phyloP scores from a whole-genome alignment of 2,329 filamentous ascomycete genomes.

The Eutypella sp. region DNA sequence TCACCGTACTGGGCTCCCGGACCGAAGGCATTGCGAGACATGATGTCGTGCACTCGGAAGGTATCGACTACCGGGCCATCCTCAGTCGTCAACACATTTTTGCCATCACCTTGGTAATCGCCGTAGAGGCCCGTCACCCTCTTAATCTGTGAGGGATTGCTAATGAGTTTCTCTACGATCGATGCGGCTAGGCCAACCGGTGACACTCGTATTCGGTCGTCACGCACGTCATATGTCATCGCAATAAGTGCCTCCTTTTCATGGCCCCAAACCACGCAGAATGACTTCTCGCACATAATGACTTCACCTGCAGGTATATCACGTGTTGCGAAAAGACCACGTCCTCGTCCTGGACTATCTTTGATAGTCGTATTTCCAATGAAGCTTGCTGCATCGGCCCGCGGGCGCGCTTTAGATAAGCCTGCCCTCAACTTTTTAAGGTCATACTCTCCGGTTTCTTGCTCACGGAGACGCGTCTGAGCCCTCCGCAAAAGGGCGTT shows the following conservation, averaged over 20 bases:
- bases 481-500: conserved; percentile 14
- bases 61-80: conserved; percentile 23
- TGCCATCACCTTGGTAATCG: conserved; percentile 21
- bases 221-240: conserved; percentile 27
- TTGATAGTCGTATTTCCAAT: conserved; percentile 20
- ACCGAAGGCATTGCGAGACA: conserved; percentile 30
- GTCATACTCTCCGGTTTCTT: conserved; percentile 16
- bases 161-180: conserved; percentile 20
- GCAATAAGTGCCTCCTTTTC: conserved; percentile 24
- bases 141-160: conserved; percentile 21
- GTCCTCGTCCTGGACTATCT: conserved; percentile 23
- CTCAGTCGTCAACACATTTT: conserved; percentile 16
- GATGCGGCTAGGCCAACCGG: conserved; percentile 26
- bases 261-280: conserved; percentile 27
- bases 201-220: conserved; percentile 25
- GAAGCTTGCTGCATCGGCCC: conserved; percentile 26
- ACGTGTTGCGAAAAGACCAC: conserved; percentile 32
- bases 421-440: conserved; percentile 15
- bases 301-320: conserved; percentile 28
- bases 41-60: conserved; percentile 29
- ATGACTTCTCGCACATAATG: conserved; percentile 33
- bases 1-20: conserved; percentile 21
- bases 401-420: conserved; percentile 22
- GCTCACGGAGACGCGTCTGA: conserved; percentile 19
- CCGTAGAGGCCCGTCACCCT: conserved; percentile 20